These are phyloP conservation scores for Candida suzukii DNA, from an alignment of 805 yeast genomes.

Conservation along the genomic window DNA sequence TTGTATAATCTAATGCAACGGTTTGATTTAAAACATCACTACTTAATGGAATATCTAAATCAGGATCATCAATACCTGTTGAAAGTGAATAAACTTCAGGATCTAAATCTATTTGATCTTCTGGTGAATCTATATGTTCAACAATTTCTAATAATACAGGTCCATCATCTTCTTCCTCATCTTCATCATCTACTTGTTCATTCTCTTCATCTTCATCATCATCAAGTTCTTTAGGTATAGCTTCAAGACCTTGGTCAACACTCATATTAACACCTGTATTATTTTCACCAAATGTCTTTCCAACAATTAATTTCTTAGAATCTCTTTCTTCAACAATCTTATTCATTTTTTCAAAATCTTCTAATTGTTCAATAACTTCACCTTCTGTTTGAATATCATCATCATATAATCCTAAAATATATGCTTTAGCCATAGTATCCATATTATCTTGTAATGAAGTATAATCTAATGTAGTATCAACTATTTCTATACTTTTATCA, in stretches of 20 bases:
- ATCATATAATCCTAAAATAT: slow-evolving; percentile 52
- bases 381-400: slow-evolving; percentile 53
- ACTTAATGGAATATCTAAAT: slow-evolving; percentile 20
- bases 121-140: slow-evolving; percentile 29
- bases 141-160: slow-evolving; percentile 37
- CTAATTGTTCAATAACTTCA: slow-evolving; percentile 43
- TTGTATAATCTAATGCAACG: slow-evolving; percentile 49
- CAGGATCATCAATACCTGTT: slow-evolving; percentile 16
- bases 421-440: slow-evolving; percentile 56
- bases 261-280: slow-evolving; percentile 6
- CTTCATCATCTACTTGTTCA: slow-evolving; percentile 25
- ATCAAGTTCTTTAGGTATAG: slow-evolving; percentile 22
- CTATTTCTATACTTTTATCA: slow-evolving; percentile 7
- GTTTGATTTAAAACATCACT: slow-evolving; percentile 37
- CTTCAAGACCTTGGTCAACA: slow-evolving; percentile 14
- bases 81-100: slow-evolving; percentile 6
- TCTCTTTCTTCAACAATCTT: slow-evolving; percentile 34
- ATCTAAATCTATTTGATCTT: slow-evolving; percentile 20
- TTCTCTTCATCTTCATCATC: slow-evolving; percentile 28
- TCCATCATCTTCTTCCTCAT: slow-evolving; percentile 29
- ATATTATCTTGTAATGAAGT: slow-evolving; percentile 34
- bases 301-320: slow-evolving; percentile 2
- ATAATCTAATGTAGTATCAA: slow-evolving; percentile 33
- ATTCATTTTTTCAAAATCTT: slow-evolving; percentile 49
- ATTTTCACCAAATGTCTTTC: slow-evolving; percentile 4